A percentile compares a stretch with the other conserved stretches of the same genome.
Conservation (phyloP, 2,329 filamentous ascomycete species). For the Chrysoporthe puriensis region DNA sequence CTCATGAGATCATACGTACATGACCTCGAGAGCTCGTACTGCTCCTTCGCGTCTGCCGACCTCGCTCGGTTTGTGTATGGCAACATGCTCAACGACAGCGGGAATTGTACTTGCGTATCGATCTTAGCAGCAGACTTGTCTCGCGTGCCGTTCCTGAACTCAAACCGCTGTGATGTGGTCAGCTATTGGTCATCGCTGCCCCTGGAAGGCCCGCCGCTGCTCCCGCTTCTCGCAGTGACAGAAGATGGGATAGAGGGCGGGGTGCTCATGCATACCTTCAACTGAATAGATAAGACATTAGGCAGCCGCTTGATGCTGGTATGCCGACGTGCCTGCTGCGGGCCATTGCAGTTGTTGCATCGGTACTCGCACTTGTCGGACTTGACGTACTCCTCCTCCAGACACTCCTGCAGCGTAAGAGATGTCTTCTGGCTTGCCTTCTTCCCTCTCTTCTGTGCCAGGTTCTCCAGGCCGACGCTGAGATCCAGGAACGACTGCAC, state of each 20-base stretch:
- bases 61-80: constrained; percentile 79
- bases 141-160: constrained; percentile 68
- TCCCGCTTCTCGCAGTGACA: background rate
- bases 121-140: constrained; percentile 82
- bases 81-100: constrained; percentile 84
- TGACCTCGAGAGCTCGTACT: constrained; percentile 61
- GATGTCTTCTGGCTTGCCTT: constrained; percentile 53
- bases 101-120: constrained; percentile 83
- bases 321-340: constrained; percentile 81
- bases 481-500: constrained; percentile 91
- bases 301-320: constrained; percentile 83
- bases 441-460: constrained; percentile 67
- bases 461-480: constrained; percentile 79
- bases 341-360: constrained; percentile 77
- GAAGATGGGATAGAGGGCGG: background rate
- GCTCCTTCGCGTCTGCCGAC: constrained; percentile 52
- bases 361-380: constrained; percentile 88
- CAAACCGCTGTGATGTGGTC: constrained; percentile 59
- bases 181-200: background rate
- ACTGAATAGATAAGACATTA: constrained; percentile 86
- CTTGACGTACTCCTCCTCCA: constrained; percentile 84
- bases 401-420: constrained; percentile 70
- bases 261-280: constrained; percentile 68
- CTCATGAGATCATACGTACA: constrained; percentile 86
- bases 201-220: background rate